Conservation (phyloP, 2,329 filamentous ascomycete genomes). For the Sporothrix curviconia region DNA sequence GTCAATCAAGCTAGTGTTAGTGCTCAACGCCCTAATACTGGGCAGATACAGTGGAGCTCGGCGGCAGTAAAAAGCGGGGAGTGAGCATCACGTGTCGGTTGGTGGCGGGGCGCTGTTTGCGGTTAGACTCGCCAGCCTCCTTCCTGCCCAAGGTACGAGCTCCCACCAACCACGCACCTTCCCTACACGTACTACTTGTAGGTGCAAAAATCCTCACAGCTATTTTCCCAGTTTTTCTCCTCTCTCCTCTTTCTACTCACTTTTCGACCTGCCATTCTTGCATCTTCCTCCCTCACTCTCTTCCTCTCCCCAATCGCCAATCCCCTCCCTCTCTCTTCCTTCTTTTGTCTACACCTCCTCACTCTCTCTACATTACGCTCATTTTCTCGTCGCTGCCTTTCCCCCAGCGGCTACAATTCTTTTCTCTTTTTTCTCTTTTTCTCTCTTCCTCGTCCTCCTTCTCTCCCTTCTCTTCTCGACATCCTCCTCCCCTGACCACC, state of each 20-base stretch:
- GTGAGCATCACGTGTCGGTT: not conserved
- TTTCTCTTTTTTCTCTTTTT: not conserved
- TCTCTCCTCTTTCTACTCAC: not conserved
- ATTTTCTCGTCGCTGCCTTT: not conserved
- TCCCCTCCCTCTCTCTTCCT: not conserved
- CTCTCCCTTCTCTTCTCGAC: not conserved
- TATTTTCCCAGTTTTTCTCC: not conserved
- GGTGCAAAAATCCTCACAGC: slow-evolving; percentile 10
- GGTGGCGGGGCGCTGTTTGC: slow-evolving; percentile 5
- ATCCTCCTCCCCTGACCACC: not conserved
- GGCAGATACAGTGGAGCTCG: too few relatives aligned
- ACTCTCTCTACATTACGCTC: not conserved
- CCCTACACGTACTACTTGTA: not conserved
- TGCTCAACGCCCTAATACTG: too few relatives aligned
- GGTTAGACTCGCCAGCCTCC: slow-evolving; percentile 8
- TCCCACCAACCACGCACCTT: slow-evolving; percentile 9
- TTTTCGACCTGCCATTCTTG: not conserved
- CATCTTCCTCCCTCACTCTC: not conserved
- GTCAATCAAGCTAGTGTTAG: too few relatives aligned
- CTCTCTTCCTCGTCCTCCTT: not conserved
- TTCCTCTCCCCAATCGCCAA: not conserved
- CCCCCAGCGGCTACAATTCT: not conserved
- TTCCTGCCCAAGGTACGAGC: not conserved
- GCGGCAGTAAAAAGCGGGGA: not conserved
- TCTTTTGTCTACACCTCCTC: not conserved